Evolutionary conservation across 75 land plant genomes (phyloP).

Genomic region (Chamaecyparis obtusa): DNA sequence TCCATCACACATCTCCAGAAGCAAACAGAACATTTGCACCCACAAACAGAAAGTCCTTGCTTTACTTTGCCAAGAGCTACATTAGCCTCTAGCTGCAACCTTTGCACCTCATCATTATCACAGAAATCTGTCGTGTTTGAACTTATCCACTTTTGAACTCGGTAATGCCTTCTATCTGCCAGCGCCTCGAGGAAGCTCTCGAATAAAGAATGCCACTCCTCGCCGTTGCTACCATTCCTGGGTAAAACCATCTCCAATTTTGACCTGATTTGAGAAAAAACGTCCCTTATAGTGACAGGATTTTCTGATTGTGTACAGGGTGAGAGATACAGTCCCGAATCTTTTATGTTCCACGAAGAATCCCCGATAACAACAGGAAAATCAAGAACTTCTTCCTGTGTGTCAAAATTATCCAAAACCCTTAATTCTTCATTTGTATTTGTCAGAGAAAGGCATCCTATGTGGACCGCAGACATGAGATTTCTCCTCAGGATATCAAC

Average conservation of each 20-base stretch:
- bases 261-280: conserved; percentile 5
- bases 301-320: background rate
- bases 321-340: background rate
- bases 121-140: conserved; percentile 20
- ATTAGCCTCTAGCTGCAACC: conserved; percentile 16
- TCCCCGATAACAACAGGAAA: background rate
- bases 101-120: conserved; percentile 32
- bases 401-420: background rate
- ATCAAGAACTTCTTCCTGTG: background rate
- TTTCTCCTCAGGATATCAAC: background rate
- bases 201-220: conserved; percentile 22
- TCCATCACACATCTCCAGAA: conserved; percentile 29
- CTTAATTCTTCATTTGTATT: background rate
- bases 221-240: conserved; percentile 12
- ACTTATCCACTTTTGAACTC: conserved; percentile 22
- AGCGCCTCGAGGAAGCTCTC: conserved; percentile 23
- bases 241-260: too few relatives aligned
- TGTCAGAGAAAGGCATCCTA: background rate
- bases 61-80: conserved; percentile 17
- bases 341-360: background rate
- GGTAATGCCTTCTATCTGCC: conserved; percentile 14
- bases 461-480: background rate
- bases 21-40: conserved; percentile 28
- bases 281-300: background rate
- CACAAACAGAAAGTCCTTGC: conserved; percentile 21